Evolutionary conservation across 2,329 filamentous ascomycete species (phyloP).

Genomic region (Tolypocladium album): DNA sequence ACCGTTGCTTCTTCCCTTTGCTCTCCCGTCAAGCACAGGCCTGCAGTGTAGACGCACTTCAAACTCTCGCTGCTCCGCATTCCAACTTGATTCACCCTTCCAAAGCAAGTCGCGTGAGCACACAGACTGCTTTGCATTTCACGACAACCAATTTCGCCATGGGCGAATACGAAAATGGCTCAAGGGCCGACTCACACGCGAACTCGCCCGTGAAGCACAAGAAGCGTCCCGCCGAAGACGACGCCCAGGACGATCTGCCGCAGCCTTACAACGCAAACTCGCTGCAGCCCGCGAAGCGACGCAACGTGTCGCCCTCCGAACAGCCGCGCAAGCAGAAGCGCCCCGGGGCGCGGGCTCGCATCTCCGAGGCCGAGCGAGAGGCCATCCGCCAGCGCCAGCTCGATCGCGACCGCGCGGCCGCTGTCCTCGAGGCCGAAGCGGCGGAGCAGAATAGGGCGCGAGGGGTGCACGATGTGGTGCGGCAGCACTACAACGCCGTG

Average conservation of each 20-base stretch:
- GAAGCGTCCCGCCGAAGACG: conserved; percentile 22
- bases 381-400: conserved; percentile 53
- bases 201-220: conserved; percentile 5
- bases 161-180: neutral
- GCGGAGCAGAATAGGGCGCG: conserved; percentile 29
- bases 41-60: neutral
- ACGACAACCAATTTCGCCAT: neutral
- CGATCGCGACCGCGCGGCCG: conserved; percentile 39
- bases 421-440: conserved; percentile 22
- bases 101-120: neutral
- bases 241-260: conserved; percentile 35
- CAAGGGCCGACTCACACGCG: neutral
- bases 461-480: conserved; percentile 71
- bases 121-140: neutral
- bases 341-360: conserved; percentile 54
- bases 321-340: conserved; percentile 57
- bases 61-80: neutral
- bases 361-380: conserved; percentile 57
- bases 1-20: neutral
- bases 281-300: conserved; percentile 48
- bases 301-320: conserved; percentile 42
- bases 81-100: neutral
- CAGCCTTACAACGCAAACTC: conserved; percentile 50
- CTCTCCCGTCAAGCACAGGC: neutral
- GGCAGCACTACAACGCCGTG: conserved; percentile 91